These are phyloP conservation scores for Neofusicoccum kwambonambiense DNA, from an alignment of 2,329 filamentous ascomycete species.

Conservation along the genomic window DNA sequence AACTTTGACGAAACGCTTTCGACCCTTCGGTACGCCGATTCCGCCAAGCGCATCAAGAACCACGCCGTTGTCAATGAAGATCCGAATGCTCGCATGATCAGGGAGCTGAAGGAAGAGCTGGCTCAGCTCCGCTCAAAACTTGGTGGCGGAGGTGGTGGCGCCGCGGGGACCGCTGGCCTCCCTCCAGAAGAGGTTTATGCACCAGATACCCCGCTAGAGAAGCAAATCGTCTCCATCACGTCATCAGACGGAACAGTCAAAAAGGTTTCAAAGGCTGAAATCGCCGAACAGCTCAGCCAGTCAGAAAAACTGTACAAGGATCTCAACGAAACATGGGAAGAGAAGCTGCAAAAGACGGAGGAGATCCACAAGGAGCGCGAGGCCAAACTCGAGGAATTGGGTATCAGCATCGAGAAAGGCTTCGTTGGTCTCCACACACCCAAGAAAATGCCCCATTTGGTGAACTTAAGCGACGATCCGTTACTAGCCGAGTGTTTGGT, in stretches of 20 bases:
- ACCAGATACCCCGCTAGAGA: conserved; percentile 85
- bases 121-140: conserved; percentile 83
- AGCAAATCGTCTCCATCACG: conserved; percentile 95
- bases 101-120: conserved; percentile 94
- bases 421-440: conserved; percentile 93
- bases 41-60: conserved; percentile 99
- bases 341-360: conserved; percentile 92
- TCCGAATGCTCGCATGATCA: conserved; percentile 97
- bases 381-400: conserved; percentile 89
- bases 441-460: conserved; percentile 98
- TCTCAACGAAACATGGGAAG: conserved; percentile 97
- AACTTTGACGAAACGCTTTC: conserved; percentile 98
- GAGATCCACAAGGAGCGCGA: conserved; percentile 97
- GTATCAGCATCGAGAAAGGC: conserved; percentile 98
- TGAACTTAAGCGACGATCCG: conserved; percentile 82
- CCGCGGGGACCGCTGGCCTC: conserved; percentile 42
- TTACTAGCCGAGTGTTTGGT: conserved; percentile 93
- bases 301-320: conserved; percentile 95
- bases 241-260: conserved; percentile 81
- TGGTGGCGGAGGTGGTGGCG: conserved; percentile 44
- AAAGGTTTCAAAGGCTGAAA: conserved; percentile 97
- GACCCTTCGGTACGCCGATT: conserved; percentile 93
- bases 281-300: conserved; percentile 92
- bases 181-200: conserved; percentile 81
- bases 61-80: conserved; percentile 99